These are phyloP conservation scores for Phialophora verrucosa DNA, from an alignment of 2,329 filamentous ascomycete genomes.

Conservation along the genomic window DNA sequence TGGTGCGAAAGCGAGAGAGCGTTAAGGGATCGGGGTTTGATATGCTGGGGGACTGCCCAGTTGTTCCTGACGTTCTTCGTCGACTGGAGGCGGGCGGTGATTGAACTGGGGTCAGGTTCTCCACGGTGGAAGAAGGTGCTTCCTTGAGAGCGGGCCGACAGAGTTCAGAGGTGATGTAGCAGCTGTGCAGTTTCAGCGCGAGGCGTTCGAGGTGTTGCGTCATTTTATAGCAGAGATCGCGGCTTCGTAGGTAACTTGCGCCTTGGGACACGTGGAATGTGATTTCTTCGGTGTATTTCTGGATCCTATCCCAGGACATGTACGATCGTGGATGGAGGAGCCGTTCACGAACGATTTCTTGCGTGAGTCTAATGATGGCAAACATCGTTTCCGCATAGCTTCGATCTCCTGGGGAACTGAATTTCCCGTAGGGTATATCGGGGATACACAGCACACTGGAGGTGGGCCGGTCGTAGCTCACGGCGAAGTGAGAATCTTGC, in stretches of 20 bases:
- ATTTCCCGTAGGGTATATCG: conserved; percentile 56
- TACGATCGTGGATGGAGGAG: conserved; percentile 60
- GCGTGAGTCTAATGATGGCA: conserved; percentile 58
- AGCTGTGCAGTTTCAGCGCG: conserved; percentile 65
- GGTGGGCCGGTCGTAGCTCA: conserved; percentile 66
- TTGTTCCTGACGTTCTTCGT: conserved; percentile 27
- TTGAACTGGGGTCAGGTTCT: conserved; percentile 28
- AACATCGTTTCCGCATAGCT: conserved; percentile 66
- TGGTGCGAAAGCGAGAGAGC: conserved; percentile 51
- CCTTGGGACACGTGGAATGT: conserved; percentile 64
- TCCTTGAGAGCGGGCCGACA: conserved; percentile 66
- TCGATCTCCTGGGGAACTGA: conserved; percentile 55
- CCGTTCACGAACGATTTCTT: conserved; percentile 66
- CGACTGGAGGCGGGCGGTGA: conserved; percentile 30
- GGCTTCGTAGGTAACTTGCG: conserved; percentile 63
- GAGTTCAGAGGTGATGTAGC: conserved; percentile 67
- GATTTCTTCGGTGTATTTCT: conserved; percentile 63
- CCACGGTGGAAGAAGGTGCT: conserved; percentile 36
- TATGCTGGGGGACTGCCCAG: conserved; percentile 25
- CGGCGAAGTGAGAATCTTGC: conserved; percentile 68
- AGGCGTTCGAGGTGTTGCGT: conserved; percentile 65
- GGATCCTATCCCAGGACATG: conserved; percentile 61
- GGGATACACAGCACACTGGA: conserved; percentile 61
- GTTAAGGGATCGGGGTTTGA: conserved; percentile 27
- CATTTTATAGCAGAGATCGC: conserved; percentile 47